Evolutionary conservation across 495 filamentous ascomycete species (phyloP).

Genomic region (Immersiella caudata): DNA sequence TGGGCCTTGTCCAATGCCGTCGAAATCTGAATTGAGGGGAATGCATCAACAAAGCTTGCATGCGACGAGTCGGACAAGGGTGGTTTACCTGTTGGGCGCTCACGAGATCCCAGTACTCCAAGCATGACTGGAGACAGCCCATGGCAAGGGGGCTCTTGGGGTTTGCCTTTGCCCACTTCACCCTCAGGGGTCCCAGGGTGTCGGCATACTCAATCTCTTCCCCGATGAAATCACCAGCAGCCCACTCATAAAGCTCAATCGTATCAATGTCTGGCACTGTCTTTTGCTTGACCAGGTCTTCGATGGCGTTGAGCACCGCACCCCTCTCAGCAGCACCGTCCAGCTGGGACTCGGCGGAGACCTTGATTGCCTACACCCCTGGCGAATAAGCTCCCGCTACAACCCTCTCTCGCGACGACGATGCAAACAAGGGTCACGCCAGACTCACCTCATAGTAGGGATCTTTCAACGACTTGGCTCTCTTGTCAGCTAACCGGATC

Average conservation of each 20-base stretch:
- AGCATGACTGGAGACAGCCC: slow-evolving; percentile 46
- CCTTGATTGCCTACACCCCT: slow-evolving; percentile 45
- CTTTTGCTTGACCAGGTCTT: slow-evolving; percentile 44
- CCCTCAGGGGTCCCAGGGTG: slow-evolving; percentile 46
- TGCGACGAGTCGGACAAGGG: background rate
- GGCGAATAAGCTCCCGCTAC: slow-evolving; percentile 18
- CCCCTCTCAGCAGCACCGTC: slow-evolving; percentile 43
- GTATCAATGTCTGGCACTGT: slow-evolving; percentile 43
- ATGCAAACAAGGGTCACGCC: background rate
- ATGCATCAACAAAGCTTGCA: background rate
- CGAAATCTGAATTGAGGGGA: slow-evolving; percentile 40
- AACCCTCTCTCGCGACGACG: background rate
- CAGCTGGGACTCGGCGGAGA: slow-evolving; percentile 48
- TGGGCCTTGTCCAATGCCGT: slow-evolving; percentile 47
- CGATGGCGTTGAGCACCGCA: slow-evolving; percentile 38
- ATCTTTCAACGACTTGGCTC: slow-evolving; percentile 47
- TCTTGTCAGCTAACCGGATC: slow-evolving; percentile 46
- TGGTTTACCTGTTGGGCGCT: slow-evolving; percentile 49
- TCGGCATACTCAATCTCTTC: slow-evolving; percentile 40
- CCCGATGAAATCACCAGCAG: slow-evolving; percentile 32
- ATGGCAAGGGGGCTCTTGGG: slow-evolving; percentile 42
- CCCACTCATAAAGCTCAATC: slow-evolving; percentile 50
- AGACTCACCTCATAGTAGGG: slow-evolving; percentile 48
- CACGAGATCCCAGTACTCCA: slow-evolving; percentile 50
- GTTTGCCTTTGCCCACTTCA: slow-evolving; percentile 46